These are phyloP conservation scores for Oryza coarctata DNA, from an alignment of 176 grass and related monocot genomes.

Conservation along the genomic window DNA sequence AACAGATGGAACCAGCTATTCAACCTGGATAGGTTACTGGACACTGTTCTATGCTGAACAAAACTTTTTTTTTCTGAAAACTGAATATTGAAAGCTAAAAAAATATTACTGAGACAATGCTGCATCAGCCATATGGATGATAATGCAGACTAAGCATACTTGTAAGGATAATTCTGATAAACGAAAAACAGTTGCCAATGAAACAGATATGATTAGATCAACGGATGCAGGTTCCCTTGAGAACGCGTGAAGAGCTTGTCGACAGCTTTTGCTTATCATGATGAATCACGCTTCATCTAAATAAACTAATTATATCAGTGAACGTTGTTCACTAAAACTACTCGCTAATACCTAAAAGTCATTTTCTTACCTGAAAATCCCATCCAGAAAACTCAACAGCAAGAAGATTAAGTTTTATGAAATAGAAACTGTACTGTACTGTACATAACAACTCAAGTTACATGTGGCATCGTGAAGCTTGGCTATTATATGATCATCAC, in stretches of 20 bases:
- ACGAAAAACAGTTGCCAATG: background rate
- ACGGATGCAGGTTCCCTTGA: background rate
- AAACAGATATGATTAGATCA: background rate
- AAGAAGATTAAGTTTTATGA: constrained; percentile 21
- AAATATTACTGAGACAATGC: background rate
- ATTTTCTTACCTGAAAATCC: constrained; percentile 22
- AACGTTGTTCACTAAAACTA: background rate
- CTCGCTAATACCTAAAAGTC: background rate
- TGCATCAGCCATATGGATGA: background rate
- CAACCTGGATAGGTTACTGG: background rate
- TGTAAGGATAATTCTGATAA: background rate
- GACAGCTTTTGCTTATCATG: background rate
- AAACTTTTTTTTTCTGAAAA: too few species aligned
- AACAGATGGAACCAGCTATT: background rate
- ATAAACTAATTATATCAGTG: background rate
- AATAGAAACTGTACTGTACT: constrained; percentile 42
- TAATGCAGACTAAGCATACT: background rate
- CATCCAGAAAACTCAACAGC: background rate
- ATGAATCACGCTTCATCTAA: background rate
- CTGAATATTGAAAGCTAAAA: background rate
- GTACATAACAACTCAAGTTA: constrained; percentile 48
- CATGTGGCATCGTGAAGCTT: constrained; percentile 33
- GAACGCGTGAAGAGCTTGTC: background rate
- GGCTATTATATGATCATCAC: constrained; percentile 25
- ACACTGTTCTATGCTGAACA: background rate